Conservation (phyloP, 2,329 filamentous ascomycete species). For the Colletotrichum liriopes region DNA sequence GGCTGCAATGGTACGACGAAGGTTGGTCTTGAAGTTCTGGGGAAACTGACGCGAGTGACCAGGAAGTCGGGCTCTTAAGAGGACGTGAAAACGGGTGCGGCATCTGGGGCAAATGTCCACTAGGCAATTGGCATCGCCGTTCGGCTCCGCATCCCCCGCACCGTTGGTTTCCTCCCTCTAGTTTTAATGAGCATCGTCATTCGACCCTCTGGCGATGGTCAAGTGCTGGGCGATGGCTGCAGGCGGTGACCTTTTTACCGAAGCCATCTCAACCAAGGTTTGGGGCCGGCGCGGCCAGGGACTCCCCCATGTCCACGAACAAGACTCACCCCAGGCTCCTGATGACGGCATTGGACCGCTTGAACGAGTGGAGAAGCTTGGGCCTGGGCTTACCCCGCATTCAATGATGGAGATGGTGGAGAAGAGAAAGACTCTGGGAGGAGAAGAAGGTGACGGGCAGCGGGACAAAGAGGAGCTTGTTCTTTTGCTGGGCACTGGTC, state of each 20-base stretch:
- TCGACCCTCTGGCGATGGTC: conserved; percentile 6
- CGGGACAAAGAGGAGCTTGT: conserved; percentile 9
- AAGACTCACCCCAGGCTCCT: conserved; percentile 6
- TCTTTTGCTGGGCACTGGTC: not conserved
- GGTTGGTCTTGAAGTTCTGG: conserved; percentile 3
- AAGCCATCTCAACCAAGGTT: conserved; percentile 33
- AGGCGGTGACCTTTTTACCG: conserved; percentile 25
- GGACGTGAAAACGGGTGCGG: not conserved
- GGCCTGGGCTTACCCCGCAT: conserved; percentile 32
- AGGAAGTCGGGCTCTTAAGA: conserved; percentile 18
- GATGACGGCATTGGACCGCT: conserved; percentile 40
- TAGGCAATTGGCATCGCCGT: conserved; percentile 18
- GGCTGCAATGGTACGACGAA: conserved; percentile 16
- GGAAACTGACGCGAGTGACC: not conserved
- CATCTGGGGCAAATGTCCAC: conserved; percentile 5
- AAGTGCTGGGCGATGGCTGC: conserved; percentile 10
- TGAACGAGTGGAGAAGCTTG: conserved; percentile 36
- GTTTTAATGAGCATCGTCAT: conserved; percentile 27
- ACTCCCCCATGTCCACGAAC: conserved; percentile 5
- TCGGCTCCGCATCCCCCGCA: conserved; percentile 42
- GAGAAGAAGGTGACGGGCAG: conserved; percentile 3
- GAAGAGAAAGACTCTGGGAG: not conserved
- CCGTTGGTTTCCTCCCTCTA: not conserved
- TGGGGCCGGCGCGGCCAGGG: conserved; percentile 3
- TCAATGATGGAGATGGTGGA: conserved; percentile 17